phyloP scores from a whole-genome alignment of 2,329 filamentous ascomycete genomes.

The Cyphellophora europaea region DNA sequence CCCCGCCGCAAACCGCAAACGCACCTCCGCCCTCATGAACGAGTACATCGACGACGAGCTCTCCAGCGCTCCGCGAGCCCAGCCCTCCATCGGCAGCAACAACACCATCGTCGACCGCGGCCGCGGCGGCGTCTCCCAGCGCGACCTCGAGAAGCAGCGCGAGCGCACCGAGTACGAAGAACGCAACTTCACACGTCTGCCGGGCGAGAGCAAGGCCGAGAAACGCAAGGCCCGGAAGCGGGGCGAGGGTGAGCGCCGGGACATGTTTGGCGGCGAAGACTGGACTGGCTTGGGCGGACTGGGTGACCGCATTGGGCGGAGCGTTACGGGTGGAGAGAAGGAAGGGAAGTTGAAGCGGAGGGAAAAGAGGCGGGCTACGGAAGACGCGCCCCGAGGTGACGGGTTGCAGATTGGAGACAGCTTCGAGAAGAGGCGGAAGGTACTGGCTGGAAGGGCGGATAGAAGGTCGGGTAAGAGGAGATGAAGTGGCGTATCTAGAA shows the following conservation, averaged over 20 bases:
- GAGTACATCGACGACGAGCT: constrained; percentile 85
- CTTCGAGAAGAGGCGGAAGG: constrained; percentile 57
- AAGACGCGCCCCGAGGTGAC: constrained; percentile 63
- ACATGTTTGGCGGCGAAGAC: constrained; percentile 82
- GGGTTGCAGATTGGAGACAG: constrained; percentile 61
- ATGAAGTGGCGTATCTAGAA: no score
- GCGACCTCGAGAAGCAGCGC: constrained; percentile 66
- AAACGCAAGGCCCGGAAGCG: constrained; percentile 47
- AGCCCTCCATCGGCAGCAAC: constrained; percentile 77
- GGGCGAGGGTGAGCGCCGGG: constrained; percentile 31
- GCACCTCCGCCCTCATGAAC: constrained; percentile 77
- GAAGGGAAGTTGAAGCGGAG: constrained; percentile 64
- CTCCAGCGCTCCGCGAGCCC: constrained; percentile 67
- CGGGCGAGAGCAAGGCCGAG: constrained; percentile 82
- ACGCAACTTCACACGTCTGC: constrained; percentile 78
- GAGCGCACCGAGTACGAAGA: constrained; percentile 86
- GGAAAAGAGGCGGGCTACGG: constrained; percentile 57
- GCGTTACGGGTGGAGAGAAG: constrained; percentile 56
- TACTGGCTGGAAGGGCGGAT: constrained; percentile 31
- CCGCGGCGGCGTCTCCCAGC: constrained; percentile 65
- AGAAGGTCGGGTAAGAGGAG: constrained; percentile 14
- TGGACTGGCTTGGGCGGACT: constrained; percentile 80
- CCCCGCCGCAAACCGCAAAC: constrained; percentile 41
- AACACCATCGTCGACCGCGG: constrained; percentile 68
- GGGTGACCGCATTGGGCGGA: constrained; percentile 72